phyloP scores from a whole-genome alignment of 2,329 filamentous ascomycete genomes.

The Davidsoniella neocaledoniae region DNA sequence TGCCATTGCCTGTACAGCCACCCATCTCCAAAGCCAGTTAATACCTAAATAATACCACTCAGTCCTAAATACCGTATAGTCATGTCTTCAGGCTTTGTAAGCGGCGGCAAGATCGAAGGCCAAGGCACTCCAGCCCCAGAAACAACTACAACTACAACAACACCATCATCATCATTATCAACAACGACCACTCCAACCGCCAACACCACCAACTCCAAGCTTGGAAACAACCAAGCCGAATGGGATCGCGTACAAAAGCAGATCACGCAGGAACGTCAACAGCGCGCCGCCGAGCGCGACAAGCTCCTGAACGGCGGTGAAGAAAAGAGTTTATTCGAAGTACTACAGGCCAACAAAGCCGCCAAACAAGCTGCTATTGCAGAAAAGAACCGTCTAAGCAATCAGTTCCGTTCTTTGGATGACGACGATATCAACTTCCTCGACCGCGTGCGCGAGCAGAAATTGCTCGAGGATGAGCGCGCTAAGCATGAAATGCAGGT shows the following conservation, averaged over 20 bases:
- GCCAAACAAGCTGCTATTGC: constrained; percentile 73
- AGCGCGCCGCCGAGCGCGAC: constrained; percentile 33
- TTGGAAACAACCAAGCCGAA: constrained; percentile 23
- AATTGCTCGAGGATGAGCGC: constrained; percentile 36
- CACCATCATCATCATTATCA: constrained; percentile 11
- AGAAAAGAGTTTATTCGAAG: constrained; percentile 53
- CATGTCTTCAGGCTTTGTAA: constrained; percentile 41
- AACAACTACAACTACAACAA: constrained; percentile 8
- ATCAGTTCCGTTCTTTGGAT: constrained; percentile 63
- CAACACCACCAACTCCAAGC: not conserved
- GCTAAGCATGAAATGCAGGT: constrained; percentile 38
- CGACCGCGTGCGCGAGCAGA: constrained; percentile 36
- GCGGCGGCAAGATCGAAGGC: constrained; percentile 33
- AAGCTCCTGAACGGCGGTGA: constrained; percentile 21
- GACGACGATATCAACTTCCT: constrained; percentile 68
- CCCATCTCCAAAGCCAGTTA: not conserved
- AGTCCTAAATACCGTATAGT: not conserved
- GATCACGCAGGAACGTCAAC: constrained; percentile 42
- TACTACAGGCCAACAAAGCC: constrained; percentile 60
- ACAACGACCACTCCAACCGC: not conserved
- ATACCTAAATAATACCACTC: not conserved
- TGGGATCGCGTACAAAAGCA: constrained; percentile 51
- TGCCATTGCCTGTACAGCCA: no score
- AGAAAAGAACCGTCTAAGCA: constrained; percentile 51
- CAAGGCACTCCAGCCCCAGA: constrained; percentile 1